These are phyloP conservation scores for Neurospora crassa DNA, from an alignment of 2,329 filamentous ascomycete species.

Conservation along the genomic window DNA sequence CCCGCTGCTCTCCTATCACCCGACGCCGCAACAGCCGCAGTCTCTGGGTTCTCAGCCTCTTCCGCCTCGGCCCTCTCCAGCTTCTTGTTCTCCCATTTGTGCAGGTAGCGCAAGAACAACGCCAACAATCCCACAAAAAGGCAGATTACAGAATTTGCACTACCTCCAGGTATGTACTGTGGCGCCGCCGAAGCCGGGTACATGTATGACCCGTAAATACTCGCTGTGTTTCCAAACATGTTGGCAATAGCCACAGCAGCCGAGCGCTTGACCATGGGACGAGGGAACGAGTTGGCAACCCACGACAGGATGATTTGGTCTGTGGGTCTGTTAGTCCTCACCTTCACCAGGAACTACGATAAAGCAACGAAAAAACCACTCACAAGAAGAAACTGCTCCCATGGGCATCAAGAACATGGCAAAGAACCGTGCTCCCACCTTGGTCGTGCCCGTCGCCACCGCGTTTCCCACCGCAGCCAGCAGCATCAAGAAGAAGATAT, in stretches of 20 bases:
- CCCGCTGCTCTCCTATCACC: slow-evolving; percentile 17
- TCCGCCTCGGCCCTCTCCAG: slow-evolving; percentile 37
- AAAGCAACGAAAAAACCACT: slow-evolving; percentile 4
- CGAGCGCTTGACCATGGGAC: slow-evolving; percentile 57
- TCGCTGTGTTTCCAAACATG: slow-evolving; percentile 51
- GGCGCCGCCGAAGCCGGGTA: slow-evolving; percentile 32
- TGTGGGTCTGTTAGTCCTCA: slow-evolving; percentile 3
- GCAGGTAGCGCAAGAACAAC: slow-evolving; percentile 39
- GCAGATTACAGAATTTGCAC: slow-evolving; percentile 53
- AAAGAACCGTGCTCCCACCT: slow-evolving; percentile 45
- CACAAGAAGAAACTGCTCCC: slow-evolving; percentile 39
- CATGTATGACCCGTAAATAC: slow-evolving; percentile 39
- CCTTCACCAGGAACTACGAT: neutral
- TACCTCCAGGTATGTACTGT: slow-evolving; percentile 43
- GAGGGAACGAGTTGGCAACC: slow-evolving; percentile 62
- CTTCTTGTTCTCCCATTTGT: slow-evolving; percentile 51
- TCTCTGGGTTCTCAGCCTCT: slow-evolving; percentile 24
- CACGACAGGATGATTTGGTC: slow-evolving; percentile 53
- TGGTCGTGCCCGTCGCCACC: slow-evolving; percentile 42
- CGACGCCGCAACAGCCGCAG: slow-evolving; percentile 4
- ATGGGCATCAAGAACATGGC: slow-evolving; percentile 54
- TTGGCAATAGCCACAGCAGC: slow-evolving; percentile 58
- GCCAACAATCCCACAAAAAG: slow-evolving; percentile 48
- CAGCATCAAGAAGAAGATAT: slow-evolving; percentile 43
- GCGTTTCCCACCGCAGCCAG: slow-evolving; percentile 44